Conservation (phyloP, 129 eudicot species). For the Heracleum sosnowskyi region DNA sequence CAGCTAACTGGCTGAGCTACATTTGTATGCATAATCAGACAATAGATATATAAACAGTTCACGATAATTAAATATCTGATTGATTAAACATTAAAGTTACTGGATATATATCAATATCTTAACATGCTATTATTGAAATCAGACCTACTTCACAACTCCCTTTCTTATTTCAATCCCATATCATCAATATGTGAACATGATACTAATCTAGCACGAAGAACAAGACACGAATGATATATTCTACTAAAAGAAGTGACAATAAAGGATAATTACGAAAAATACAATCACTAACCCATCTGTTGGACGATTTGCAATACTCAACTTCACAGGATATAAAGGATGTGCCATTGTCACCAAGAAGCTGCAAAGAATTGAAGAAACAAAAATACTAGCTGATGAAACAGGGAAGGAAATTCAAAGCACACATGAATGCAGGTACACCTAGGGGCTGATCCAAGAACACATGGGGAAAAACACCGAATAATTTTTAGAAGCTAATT, state of each 20-base stretch:
- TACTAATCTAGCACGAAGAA: background rate
- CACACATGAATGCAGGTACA: background rate
- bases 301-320: conserved; percentile 57
- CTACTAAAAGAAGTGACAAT: background rate
- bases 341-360: conserved; percentile 69
- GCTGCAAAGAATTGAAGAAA: conserved; percentile 38
- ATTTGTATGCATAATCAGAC: background rate
- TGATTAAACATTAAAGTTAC: background rate
- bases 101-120: background rate
- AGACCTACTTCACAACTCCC: background rate
- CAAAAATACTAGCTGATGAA: background rate
- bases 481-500: too few relatives aligned
- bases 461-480: too few relatives aligned
- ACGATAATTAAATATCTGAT: background rate
- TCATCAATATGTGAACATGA: background rate
- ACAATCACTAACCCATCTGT: conserved; percentile 69
- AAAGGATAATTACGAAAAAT: background rate
- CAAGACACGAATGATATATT: background rate
- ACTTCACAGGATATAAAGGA: conserved; percentile 76
- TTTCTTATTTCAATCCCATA: background rate
- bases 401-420: background rate
- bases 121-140: background rate
- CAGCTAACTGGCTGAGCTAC: background rate
- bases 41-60: background rate
- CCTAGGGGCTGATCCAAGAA: background rate